Conservation (phyloP, 768 basidiomycete genomes). For the Russula dissimulans region DNA sequence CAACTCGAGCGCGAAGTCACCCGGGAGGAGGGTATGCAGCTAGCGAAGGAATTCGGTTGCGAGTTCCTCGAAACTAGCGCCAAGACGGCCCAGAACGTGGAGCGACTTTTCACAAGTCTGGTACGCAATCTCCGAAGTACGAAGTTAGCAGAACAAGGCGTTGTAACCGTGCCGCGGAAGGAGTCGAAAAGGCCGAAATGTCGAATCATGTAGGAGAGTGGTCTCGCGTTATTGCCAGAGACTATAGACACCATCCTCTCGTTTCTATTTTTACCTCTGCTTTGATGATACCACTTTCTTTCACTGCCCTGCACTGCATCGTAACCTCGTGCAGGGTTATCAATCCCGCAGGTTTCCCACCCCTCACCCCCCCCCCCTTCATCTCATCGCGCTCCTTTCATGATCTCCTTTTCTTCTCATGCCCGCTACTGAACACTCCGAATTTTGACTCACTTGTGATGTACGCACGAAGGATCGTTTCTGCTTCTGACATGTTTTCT, state of each 20-base stretch:
- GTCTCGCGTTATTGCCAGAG: slow-evolving; percentile 37
- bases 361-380: slow-evolving; percentile 5
- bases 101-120: slow-evolving; percentile 79
- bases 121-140: slow-evolving; percentile 76
- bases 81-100: slow-evolving; percentile 89
- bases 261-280: slow-evolving; percentile 52
- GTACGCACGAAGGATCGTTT: slow-evolving; percentile 21
- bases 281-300: slow-evolving; percentile 64
- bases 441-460: slow-evolving; percentile 21
- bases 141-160: slow-evolving; percentile 41
- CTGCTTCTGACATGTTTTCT: slow-evolving; percentile 17
- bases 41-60: slow-evolving; percentile 81
- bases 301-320: slow-evolving; percentile 30
- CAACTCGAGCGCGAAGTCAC: slow-evolving; percentile 86
- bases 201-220: slow-evolving; percentile 63
- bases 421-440: slow-evolving; percentile 21
- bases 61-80: slow-evolving; percentile 96
- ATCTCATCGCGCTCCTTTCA: slow-evolving; percentile 18
- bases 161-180: slow-evolving; percentile 23
- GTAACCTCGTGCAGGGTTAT: slow-evolving; percentile 9
- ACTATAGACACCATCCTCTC: slow-evolving; percentile 53
- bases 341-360: slow-evolving; percentile 3
- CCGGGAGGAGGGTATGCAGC: slow-evolving; percentile 73
- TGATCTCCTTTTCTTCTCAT: slow-evolving; percentile 17
- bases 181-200: slow-evolving; percentile 47